A percentile compares a stretch with the other conserved stretches of the same genome.
phyloP scores from a whole-genome alignment of 1,139 yeast genomes.

The Hansenula lynferdii region DNA sequence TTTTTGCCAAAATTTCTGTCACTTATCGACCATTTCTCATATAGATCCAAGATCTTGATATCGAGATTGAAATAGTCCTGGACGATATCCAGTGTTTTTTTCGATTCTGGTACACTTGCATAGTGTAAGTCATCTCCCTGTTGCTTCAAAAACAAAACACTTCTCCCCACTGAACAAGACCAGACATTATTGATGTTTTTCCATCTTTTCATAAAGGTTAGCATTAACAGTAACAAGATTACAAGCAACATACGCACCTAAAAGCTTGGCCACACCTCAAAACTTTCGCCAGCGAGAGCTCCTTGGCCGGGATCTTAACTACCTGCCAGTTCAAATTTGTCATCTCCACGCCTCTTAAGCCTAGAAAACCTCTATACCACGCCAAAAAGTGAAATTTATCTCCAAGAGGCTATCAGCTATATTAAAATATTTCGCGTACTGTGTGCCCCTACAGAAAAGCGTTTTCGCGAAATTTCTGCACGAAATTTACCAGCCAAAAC shows the following conservation, averaged over 20 bases:
- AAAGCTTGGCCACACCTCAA: slow-evolving; percentile 89
- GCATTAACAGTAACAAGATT: not conserved
- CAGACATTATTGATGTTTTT: slow-evolving; percentile 52
- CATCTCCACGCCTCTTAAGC: too few relatives aligned
- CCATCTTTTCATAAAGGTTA: slow-evolving; percentile 42
- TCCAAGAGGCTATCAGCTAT: too few relatives aligned
- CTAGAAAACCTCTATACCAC: too few relatives aligned
- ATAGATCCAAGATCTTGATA: slow-evolving; percentile 48
- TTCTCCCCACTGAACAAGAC: slow-evolving; percentile 50
- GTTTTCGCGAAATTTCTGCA: too few relatives aligned
- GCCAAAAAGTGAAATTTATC: too few relatives aligned
- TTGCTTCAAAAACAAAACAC: slow-evolving; percentile 50
- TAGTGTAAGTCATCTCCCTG: slow-evolving; percentile 25
- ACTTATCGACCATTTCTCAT: slow-evolving; percentile 53
- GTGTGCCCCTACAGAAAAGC: too few relatives aligned
- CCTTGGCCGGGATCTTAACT: slow-evolving; percentile 28
- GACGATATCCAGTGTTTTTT: slow-evolving; percentile 33
- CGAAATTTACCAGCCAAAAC: too few relatives aligned
- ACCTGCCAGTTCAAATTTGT: slow-evolving; percentile 13
- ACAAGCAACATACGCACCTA: slow-evolving; percentile 26
- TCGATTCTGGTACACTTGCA: slow-evolving; percentile 9
- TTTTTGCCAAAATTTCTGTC: slow-evolving; percentile 45
- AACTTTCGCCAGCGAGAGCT: slow-evolving; percentile 61
- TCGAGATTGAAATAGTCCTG: slow-evolving; percentile 68
- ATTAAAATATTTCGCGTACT: too few relatives aligned